phyloP scores from a whole-genome alignment of 371 early-diverging fungal genomes.

The Apophysomyces elegans region DNA sequence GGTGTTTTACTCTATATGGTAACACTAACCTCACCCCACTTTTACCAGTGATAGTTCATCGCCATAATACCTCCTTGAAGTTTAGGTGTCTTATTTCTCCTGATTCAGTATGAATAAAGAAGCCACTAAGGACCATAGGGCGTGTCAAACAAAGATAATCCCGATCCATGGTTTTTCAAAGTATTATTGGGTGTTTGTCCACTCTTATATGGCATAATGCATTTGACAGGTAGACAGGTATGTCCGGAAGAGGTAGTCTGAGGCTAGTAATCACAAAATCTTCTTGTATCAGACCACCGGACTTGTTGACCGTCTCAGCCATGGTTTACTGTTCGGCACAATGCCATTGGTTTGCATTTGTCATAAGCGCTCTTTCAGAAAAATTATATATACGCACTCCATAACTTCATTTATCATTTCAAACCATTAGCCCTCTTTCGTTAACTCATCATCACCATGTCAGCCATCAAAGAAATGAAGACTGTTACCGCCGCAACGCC shows the following conservation, averaged over 20 bases:
- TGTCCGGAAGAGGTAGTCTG: conserved; percentile 33
- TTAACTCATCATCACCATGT: conserved; percentile 18
- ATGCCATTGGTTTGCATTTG: conserved; percentile 30
- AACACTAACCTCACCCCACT: conserved; percentile 16
- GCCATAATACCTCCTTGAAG: no score
- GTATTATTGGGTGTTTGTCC: no score
- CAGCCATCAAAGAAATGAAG: conserved; percentile 45
- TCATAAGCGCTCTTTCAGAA: conserved; percentile 20
- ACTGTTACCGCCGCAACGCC: conserved; percentile 37
- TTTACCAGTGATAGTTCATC: no score
- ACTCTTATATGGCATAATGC: no score
- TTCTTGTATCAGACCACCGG: conserved; percentile 4
- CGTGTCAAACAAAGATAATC: no score
- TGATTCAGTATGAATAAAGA: no score
- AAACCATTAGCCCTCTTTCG: conserved; percentile 10
- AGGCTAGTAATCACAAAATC: conserved; percentile 52
- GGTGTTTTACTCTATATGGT: conserved; percentile 8
- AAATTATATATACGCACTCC: conserved; percentile 23
- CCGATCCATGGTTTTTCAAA: no score
- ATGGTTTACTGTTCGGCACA: conserved; percentile 18
- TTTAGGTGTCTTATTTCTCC: no score
- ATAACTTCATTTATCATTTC: conserved; percentile 14
- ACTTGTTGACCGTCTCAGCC: conserved; percentile 15
- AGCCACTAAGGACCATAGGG: no score
- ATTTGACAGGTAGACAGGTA: not conserved